Base-by-base conservation (phyloP, 2,329 filamentous ascomycete genomes). In the Emmonsiellopsis sp. region DNA sequence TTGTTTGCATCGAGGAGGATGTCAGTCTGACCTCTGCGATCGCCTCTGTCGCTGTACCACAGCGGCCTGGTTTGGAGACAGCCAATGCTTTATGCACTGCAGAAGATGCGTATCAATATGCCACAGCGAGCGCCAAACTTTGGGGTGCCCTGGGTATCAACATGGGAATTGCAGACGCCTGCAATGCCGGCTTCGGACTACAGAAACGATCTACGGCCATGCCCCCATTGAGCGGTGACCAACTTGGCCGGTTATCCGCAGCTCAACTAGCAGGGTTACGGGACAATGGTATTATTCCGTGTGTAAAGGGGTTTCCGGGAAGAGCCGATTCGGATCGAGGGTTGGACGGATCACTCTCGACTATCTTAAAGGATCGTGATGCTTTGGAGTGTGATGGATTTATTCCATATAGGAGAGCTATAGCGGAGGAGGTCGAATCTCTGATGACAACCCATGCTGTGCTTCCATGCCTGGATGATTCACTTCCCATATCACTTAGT, bases 361-460 rank as follows among this genome's bases (percentile, higher is more conserved):
- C 70, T 0, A 70, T 74, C 14, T 53, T 57, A 0, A 75, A 74
- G 53, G 64, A 58, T 2, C 63, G 65, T 45, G 65, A 65, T 27
- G 57, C 70, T 27, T 57, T 74, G 21, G 71, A 74, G 49, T 58
- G 58, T 5, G 72, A 70, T 47, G 72, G 75, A 52, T 51, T 75
- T 27, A 61, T 75, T 3, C 73, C 73, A 1, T 75, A 75, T 54
- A 66, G 70, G 49, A 67, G 72, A 52, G 71, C 70, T 14, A 65
- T 70, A 3, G 67, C 63, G 2, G 69, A 74, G 60, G 67, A 65
- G 2, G 65, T 74, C 17, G 72, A 75, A 55, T 62, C 68, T 8
- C 64, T 76, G 7, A 74, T 76, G 72, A 74, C 70, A 3, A 71
- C 73, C 8, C 72, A 75, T 58, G 74, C 74, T 59, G 65, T 69